phyloP scores from a whole-genome alignment of 2,329 filamentous ascomycete species.

The Beauveria sp. region DNA sequence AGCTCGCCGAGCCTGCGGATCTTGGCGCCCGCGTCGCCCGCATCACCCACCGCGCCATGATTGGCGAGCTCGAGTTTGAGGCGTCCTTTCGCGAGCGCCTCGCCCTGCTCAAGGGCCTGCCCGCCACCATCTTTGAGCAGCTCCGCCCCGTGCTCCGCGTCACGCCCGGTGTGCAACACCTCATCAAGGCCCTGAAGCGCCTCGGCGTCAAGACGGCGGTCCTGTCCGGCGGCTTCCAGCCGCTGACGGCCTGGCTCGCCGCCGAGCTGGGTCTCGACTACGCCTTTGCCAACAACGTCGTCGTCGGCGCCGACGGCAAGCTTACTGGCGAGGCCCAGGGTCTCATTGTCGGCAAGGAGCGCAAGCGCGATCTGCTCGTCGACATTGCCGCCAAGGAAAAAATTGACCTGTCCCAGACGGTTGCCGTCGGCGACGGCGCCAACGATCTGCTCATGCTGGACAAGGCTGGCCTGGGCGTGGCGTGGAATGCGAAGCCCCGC shows the following conservation, averaged over 20 bases:
- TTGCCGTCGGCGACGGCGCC: slow-evolving; percentile 74
- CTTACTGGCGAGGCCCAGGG: slow-evolving; percentile 68
- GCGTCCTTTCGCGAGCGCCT: slow-evolving; percentile 75
- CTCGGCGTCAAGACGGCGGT: slow-evolving; percentile 85
- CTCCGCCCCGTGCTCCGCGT: slow-evolving; percentile 70
- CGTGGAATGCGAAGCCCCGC: slow-evolving; percentile 76
- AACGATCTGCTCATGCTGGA: slow-evolving; percentile 78
- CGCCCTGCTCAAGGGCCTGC: slow-evolving; percentile 70
- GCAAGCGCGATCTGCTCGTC: slow-evolving; percentile 63
- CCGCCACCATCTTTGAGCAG: slow-evolving; percentile 68
- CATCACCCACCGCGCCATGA: slow-evolving; percentile 92
- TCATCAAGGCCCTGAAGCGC: slow-evolving; percentile 66
- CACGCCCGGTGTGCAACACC: slow-evolving; percentile 68
- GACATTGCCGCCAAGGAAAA: slow-evolving; percentile 63
- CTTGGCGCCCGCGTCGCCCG: slow-evolving; percentile 75
- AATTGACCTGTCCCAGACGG: slow-evolving; percentile 56
- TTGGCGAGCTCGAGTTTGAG: slow-evolving; percentile 89
- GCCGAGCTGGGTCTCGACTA: slow-evolving; percentile 75
- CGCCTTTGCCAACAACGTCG: slow-evolving; percentile 79
- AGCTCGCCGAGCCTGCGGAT: slow-evolving; percentile 59
- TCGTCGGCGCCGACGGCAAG: slow-evolving; percentile 46
- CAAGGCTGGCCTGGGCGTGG: slow-evolving; percentile 67
- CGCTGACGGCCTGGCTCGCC: slow-evolving; percentile 81
- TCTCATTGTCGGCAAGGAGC: slow-evolving; percentile 66
- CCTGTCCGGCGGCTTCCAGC: slow-evolving; percentile 84